phyloP scores from a whole-genome alignment of 1,284 basidiomycete genomes.

The Ceratobasidium sp. region DNA sequence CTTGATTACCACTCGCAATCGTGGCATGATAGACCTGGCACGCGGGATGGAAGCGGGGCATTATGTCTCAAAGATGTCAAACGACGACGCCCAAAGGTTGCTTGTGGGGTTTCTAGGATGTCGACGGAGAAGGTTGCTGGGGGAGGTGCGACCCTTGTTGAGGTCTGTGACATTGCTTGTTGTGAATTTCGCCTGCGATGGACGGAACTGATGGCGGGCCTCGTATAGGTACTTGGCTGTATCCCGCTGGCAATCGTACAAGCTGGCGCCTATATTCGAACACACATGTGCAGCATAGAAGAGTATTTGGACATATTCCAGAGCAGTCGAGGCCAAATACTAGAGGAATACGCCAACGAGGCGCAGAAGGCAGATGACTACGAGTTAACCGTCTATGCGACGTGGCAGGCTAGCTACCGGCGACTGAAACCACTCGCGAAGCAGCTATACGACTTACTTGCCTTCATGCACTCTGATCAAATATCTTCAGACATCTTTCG shows the following conservation, averaged over 20 bases:
- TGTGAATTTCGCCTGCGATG: background rate
- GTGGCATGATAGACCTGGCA: background rate
- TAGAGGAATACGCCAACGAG: background rate
- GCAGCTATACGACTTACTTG: slow-evolving; percentile 6
- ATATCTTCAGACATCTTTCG: slow-evolving; percentile 23
- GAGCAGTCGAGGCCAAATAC: background rate
- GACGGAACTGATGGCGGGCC: background rate
- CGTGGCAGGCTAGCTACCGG: background rate
- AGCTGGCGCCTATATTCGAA: slow-evolving; percentile 25
- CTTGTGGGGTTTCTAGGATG: background rate
- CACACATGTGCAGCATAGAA: background rate
- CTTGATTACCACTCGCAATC: slow-evolving; percentile 41
- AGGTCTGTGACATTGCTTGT: background rate
- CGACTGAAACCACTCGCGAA: background rate
- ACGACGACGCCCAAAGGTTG: slow-evolving; percentile 3
- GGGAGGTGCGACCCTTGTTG: background rate
- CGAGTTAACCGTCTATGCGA: slow-evolving; percentile 5
- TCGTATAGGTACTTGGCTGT: background rate
- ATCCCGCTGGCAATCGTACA: slow-evolving; percentile 20
- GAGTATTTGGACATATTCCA: background rate
- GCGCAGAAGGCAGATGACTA: background rate
- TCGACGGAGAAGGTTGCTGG: background rate
- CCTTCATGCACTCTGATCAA: slow-evolving; percentile 23
- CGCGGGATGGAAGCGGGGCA: background rate
- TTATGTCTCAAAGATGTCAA: background rate